These are phyloP conservation scores for Ogataea thermomethanolica DNA, from an alignment of 805 yeast genomes.

Conservation along the genomic window DNA sequence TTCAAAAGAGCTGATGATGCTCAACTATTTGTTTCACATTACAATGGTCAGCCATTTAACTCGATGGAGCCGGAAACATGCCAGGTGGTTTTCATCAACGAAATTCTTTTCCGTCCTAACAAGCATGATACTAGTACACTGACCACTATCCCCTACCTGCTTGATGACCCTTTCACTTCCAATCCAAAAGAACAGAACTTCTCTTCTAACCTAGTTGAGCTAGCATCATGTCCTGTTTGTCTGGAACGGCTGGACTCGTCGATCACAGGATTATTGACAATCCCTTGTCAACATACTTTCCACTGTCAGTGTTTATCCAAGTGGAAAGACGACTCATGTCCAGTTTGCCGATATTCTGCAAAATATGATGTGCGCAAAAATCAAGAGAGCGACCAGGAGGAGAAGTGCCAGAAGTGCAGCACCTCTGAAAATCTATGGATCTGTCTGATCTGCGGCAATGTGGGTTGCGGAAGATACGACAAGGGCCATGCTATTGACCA, in stretches of 20 bases:
- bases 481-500: conserved; percentile 84
- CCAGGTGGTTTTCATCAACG: conserved; percentile 67
- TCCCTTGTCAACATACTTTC: conserved; percentile 90
- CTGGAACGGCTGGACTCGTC: conserved; percentile 81
- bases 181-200: background rate
- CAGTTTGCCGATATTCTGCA: conserved; percentile 80
- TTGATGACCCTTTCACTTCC: conserved; percentile 61
- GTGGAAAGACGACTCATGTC: conserved; percentile 90
- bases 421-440: conserved; percentile 72
- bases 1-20: conserved; percentile 57
- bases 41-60: conserved; percentile 72
- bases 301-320: conserved; percentile 84
- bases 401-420: conserved; percentile 55
- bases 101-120: conserved; percentile 44
- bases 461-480: conserved; percentile 91
- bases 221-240: conserved; percentile 93
- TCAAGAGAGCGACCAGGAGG: conserved; percentile 29
- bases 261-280: conserved; percentile 77
- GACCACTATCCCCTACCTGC: conserved; percentile 56
- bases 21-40: conserved; percentile 57
- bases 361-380: conserved; percentile 20
- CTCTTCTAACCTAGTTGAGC: conserved; percentile 39
- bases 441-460: conserved; percentile 82
- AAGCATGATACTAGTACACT: conserved; percentile 20
- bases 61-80: conserved; percentile 89